A percentile compares a stretch with the other conserved stretches of the same genome.
Conservation (phyloP, 108 stramenopile genomes). For the Craspedostauros australis region DNA sequence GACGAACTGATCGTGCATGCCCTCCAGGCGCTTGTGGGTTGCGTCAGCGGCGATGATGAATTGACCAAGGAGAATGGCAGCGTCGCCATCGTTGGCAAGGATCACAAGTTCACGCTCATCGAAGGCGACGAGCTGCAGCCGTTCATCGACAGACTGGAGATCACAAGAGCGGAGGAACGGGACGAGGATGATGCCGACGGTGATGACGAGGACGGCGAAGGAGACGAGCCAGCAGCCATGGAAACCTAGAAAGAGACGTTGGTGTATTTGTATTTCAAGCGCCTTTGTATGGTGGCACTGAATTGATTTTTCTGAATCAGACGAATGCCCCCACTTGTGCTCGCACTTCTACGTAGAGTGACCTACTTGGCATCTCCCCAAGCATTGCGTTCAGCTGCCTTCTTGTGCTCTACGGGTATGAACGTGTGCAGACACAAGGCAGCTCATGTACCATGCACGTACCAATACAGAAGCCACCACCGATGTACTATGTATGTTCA, state of each 20-base stretch:
- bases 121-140: conserved; percentile 81
- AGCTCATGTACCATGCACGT: too few relatives aligned
- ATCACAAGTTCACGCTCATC: conserved; percentile 60
- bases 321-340: too few relatives aligned
- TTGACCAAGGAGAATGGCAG: conserved; percentile 84
- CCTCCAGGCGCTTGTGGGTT: conserved; percentile 89
- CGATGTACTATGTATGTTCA: too few relatives aligned
- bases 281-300: too few relatives aligned
- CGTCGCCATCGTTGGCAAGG: conserved; percentile 77
- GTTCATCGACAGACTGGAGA: conserved; percentile 79
- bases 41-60: conserved; percentile 86
- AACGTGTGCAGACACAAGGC: too few relatives aligned
- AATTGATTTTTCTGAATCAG: too few relatives aligned
- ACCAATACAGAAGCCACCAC: too few relatives aligned
- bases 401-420: too few relatives aligned
- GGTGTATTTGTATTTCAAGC: too few relatives aligned
- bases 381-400: too few relatives aligned
- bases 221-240: conserved; percentile 36
- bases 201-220: conserved; percentile 35
- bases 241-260: conserved; percentile 52
- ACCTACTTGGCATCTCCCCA: too few relatives aligned
- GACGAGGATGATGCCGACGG: conserved; percentile 48
- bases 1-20: conserved; percentile 97
- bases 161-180: conserved; percentile 62
- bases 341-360: too few relatives aligned